Percentiles rank a stretch among this genome's conserved stretches.
Evolutionary conservation across 2,329 filamentous ascomycete species (phyloP).

Genomic region (Aspergillus sp.): DNA sequence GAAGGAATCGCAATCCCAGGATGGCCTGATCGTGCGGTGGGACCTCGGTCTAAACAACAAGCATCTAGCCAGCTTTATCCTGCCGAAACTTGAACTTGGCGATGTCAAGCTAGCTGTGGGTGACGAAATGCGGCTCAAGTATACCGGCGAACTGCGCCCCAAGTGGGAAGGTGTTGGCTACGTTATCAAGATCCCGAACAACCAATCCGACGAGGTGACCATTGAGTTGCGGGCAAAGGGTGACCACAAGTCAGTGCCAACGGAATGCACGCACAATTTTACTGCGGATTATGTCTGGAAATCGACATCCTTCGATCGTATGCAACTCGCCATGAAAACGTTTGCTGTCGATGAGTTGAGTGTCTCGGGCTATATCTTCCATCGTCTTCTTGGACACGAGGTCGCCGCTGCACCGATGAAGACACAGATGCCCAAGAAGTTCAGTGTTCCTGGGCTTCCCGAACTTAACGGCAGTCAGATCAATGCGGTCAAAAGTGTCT

Average conservation of each 20-base stretch:
- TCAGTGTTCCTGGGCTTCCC: constrained; percentile 88
- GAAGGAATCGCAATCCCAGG: constrained; percentile 96
- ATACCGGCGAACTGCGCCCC: constrained; percentile 87
- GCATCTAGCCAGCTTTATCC: constrained; percentile 89
- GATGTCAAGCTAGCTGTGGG: constrained; percentile 98
- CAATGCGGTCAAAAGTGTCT: constrained; percentile 89
- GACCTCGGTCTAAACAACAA: constrained; percentile 96
- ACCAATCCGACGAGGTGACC: constrained; percentile 95
- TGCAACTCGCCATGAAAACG: constrained; percentile 99
- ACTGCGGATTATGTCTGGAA: constrained; percentile 99
- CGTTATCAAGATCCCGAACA: constrained; percentile 99
- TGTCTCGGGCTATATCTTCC: constrained; percentile 97
- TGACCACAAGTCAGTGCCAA: constrained; percentile 93
- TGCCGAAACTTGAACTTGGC: constrained; percentile 95
- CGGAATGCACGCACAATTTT: constrained; percentile 96
- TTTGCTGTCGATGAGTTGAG: constrained; percentile 98
- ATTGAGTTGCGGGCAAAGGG: constrained; percentile 92
- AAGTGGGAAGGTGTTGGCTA: constrained; percentile 98
- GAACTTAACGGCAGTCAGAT: constrained; percentile 96
- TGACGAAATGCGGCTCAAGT: constrained; percentile 96
- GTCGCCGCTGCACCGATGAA: constrained; percentile 95
- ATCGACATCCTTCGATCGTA: constrained; percentile 96
- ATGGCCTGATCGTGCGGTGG: constrained; percentile 92
- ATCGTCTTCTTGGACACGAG: constrained; percentile 91
- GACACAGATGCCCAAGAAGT: constrained; percentile 92